phyloP scores from a whole-genome alignment of 805 yeast genomes.

The Starmerella sirachaensis region DNA sequence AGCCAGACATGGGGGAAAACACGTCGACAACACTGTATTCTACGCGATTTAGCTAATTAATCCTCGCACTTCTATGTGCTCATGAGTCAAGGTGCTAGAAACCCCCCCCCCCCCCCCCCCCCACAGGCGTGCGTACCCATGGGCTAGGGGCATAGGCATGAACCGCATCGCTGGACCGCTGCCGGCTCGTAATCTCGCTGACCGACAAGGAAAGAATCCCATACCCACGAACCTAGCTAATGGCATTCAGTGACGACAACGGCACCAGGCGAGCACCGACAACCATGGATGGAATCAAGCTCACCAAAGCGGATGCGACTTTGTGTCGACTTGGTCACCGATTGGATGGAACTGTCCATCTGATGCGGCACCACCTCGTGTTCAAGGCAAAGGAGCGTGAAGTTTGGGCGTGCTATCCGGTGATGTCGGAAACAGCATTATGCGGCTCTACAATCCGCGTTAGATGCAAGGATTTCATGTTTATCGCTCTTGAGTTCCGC shows the following conservation, averaged over 20 bases:
- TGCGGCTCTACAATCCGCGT: slow-evolving; percentile 38
- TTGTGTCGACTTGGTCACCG: slow-evolving; percentile 48
- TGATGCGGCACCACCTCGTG: slow-evolving; percentile 66
- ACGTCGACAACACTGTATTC: too few species aligned
- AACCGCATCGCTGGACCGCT: not conserved
- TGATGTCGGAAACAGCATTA: slow-evolving; percentile 40
- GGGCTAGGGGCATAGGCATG: not conserved
- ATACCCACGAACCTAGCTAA: not conserved
- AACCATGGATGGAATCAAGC: slow-evolving; percentile 19
- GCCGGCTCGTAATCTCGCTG: not conserved
- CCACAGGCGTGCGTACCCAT: not conserved
- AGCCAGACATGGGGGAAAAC: too few species aligned
- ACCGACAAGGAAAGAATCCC: not conserved
- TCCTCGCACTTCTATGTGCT: too few species aligned
- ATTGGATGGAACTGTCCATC: slow-evolving; percentile 48
- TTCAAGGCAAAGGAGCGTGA: slow-evolving; percentile 44
- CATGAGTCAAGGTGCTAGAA: not conserved
- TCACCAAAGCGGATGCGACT: slow-evolving; percentile 30
- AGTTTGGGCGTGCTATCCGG: slow-evolving; percentile 86
- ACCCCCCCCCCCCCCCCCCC: not conserved
- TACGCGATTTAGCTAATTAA: too few species aligned
- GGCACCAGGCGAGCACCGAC: slow-evolving; percentile 1
- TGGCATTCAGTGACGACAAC: not conserved
- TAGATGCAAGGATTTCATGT: slow-evolving; percentile 75
- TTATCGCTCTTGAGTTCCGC: slow-evolving; percentile 61